Evolutionary conservation across 2,329 filamentous ascomycete genomes (phyloP), one percentile per base, ranked within the genome.

Genomic region (Mycosphaerelloides madeirae): DNA sequence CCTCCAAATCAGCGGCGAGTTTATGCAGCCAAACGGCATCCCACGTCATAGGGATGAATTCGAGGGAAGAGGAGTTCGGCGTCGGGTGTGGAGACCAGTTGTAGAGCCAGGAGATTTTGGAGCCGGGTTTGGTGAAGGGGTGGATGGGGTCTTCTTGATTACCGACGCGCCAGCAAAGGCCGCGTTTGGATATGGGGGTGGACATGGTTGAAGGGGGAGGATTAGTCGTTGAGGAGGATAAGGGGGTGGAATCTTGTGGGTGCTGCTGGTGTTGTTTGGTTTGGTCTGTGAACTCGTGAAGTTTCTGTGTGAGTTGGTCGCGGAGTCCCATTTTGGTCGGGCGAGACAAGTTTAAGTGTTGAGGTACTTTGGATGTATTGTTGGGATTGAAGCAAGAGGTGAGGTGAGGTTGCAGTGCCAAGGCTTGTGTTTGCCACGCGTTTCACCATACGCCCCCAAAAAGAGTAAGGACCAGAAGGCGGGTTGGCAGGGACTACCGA

Each of bases 1-100:
- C 33, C 3, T 3, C 3, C 8, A 12, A 19, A 6, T 35, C 19
- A 15, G 3, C 42, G 4, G 44, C 36, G 3, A 64, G 49, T n/a
- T 55, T 38, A 35, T 57, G 49, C 34, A 62, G 59, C 43, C 43
- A 38, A 37, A 54, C 49, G 44, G 55, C 39, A 44, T 64, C 63
- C 61, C 61, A 64, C 52, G 61, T 59, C 61, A 64, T 64, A 15
- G 60, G 59, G 11, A 57, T 38, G 41, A 59, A 64, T 22, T 57
- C 41, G 4, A 64, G 49, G 28, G 56, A 58, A 9, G 33, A 44
- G 20, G 49, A 43, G 46, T 48, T 47, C 2, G 52, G 49, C 3
- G 60, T 58, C 2, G 57, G 38, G 34, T 55, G 54, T 20, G 60
- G 59, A 3, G 58, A 62, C 60, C 61, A 64, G 43, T 63, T 61